Evolutionary conservation across 2,329 filamentous ascomycete genomes (phyloP), one percentile per base, ranked within the genome.

Genomic region (Penicillium sp.): DNA sequence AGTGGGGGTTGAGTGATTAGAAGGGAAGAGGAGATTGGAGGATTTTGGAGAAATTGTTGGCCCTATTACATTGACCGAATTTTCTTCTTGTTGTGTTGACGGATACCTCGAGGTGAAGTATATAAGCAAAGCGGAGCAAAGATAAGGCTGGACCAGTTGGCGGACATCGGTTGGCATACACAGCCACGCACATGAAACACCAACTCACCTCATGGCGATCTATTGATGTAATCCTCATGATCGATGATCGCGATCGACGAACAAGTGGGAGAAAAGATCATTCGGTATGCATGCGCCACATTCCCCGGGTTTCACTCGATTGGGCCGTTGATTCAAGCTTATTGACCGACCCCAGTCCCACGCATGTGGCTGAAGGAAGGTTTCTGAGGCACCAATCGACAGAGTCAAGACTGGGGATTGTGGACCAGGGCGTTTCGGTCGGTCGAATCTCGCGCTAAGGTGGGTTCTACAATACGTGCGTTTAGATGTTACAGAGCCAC

Each of bases 321-420:
- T 43, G 19, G 45, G 35, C 53, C 43, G 53, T 61, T 41, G 13
- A 61, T 44, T 54, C 56, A 62, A 62, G 59, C 52, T 63, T 60
- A 59, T 58, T 53, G 37, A 50, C 47, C 49, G 45, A 16, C 48
- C 13, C 50, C 41, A 56, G 52, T 52, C 53, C 55, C 52, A 48
- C 53, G 57, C 55, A 55, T 53, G 62, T 64, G 62, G 62, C 62
- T 62, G 55, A 62, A 52, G 48, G 52, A 62, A 60, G 46, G 55
- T 57, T 62, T 58, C 29, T 24, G 46, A 48, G 43, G 57, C 61
- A 50, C 62, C 62, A 63, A 60, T 60, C 9, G 52, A 44, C 27
- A 41, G 41, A 21, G 49, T 35, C 29, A n/a, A 43, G 59, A 33
- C 55, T 51, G 44, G 33, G 44, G 27, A n/a, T 26, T 33, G 52